Evolutionary conservation across 331 rosid genomes (phyloP).

Genomic region (Ulmus americana): DNA sequence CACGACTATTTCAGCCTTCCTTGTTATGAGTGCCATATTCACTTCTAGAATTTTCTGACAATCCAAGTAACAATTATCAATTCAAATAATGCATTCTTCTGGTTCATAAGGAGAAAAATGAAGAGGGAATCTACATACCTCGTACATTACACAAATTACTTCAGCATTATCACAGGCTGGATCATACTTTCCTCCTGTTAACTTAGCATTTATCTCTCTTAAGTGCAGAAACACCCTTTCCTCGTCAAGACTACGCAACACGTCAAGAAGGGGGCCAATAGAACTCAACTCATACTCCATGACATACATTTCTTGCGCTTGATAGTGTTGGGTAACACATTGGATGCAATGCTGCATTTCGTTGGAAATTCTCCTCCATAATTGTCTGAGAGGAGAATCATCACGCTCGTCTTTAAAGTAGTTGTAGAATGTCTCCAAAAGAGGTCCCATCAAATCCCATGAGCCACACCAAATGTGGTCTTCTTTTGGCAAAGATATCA

Average conservation of each 20-base stretch:
- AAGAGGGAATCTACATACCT: slow-evolving; percentile 36
- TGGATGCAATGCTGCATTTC: slow-evolving; percentile 72
- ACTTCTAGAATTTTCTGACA: too few species aligned
- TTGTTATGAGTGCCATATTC: background rate
- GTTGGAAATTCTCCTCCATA: slow-evolving; percentile 75
- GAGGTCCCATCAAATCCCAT: slow-evolving; percentile 89
- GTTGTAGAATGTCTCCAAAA: slow-evolving; percentile 88
- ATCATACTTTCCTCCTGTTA: slow-evolving; percentile 50
- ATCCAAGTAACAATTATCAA: too few species aligned
- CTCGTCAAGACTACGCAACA: slow-evolving; percentile 65
- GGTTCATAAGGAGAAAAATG: background rate
- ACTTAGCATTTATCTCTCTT: slow-evolving; percentile 51
- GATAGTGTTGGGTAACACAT: slow-evolving; percentile 83
- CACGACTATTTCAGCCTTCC: background rate
- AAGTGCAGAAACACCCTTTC: slow-evolving; percentile 71
- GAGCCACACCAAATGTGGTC: slow-evolving; percentile 87
- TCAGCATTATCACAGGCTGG: slow-evolving; percentile 54
- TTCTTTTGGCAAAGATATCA: slow-evolving; percentile 58
- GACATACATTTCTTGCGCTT: slow-evolving; percentile 65
- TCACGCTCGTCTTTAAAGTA: slow-evolving; percentile 60
- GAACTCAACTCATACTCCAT: slow-evolving; percentile 68
- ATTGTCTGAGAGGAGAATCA: slow-evolving; percentile 71
- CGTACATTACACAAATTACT: slow-evolving; percentile 79
- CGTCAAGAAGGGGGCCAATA: slow-evolving; percentile 77
- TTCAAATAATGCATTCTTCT: too few species aligned